Percentiles rank a stretch among this genome's conserved stretches.
These are phyloP conservation scores for Auricularia auricula-judae DNA, from an alignment of 768 basidiomycete species.

Conservation along the genomic window DNA sequence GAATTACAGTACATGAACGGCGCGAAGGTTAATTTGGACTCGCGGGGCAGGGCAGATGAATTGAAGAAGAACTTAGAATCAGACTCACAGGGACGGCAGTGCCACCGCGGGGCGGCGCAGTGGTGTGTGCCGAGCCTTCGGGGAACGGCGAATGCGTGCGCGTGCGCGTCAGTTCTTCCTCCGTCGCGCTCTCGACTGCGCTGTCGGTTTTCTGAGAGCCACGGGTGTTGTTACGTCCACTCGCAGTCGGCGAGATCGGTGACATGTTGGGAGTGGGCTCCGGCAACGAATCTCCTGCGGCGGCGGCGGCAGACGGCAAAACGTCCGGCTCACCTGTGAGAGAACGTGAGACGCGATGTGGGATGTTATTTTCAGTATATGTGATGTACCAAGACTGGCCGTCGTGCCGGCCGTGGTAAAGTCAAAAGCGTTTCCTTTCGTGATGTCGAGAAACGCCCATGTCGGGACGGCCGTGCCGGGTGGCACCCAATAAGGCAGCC, in stretches of 20 bases:
- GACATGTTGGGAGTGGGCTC: neutral
- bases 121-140: neutral
- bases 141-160: neutral
- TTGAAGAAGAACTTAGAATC: neutral
- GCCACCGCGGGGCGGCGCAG: neutral
- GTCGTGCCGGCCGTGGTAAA: neutral
- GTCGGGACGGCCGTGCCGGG: neutral
- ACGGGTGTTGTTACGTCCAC: neutral
- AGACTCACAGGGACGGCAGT: neutral
- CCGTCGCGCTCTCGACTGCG: neutral
- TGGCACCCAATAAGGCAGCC: neutral
- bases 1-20: too few species aligned
- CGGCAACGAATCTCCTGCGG: neutral
- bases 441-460: neutral
- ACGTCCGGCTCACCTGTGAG: neutral
- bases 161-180: neutral
- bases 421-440: neutral
- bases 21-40: neutral
- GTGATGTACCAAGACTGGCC: neutral
- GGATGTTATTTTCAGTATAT: neutral
- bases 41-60: neutral
- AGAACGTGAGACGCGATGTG: neutral
- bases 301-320: neutral
- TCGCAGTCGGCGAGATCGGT: neutral
- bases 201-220: too few species aligned